Percentiles rank a stretch among this genome's conserved stretches.
Conservation (phyloP, 805 yeast genomes). For the Yarrowia porcina region DNA sequence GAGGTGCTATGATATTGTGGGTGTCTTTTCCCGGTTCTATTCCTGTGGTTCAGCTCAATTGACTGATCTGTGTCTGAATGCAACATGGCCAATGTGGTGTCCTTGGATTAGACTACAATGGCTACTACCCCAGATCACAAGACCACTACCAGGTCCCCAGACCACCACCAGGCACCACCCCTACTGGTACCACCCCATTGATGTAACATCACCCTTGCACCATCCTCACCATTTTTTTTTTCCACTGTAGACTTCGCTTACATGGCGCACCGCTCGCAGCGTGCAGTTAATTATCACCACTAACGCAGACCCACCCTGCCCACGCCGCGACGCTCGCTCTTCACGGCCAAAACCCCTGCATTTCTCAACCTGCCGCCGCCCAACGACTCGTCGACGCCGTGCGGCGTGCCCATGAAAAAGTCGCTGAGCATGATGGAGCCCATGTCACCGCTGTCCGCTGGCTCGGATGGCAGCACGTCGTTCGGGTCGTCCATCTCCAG, state of each 20-base stretch:
- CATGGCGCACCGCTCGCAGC: not conserved
- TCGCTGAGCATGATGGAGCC: not conserved
- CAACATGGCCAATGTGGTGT: no score
- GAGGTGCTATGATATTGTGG: no score
- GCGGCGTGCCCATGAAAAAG: conserved; percentile 10
- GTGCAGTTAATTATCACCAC: not conserved
- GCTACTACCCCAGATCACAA: no score
- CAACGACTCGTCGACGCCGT: conserved; percentile 20
- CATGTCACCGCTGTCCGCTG: conserved; percentile 23
- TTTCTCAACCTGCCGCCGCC: conserved; percentile 23
- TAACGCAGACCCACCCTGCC: conserved; percentile 17
- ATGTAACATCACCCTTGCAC: no score
- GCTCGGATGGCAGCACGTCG: conserved; percentile 15
- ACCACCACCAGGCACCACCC: not conserved
- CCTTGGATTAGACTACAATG: no score
- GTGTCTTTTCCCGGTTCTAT: no score
- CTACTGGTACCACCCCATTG: not conserved
- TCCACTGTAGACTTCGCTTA: not conserved
- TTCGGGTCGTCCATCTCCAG: not conserved
- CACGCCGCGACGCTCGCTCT: conserved; percentile 17
- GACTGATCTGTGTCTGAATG: not conserved
- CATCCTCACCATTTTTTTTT: no score
- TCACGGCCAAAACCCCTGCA: conserved; percentile 22
- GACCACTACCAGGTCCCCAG: not conserved
- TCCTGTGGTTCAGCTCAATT: no score